A percentile compares a stretch with the other conserved stretches of the same genome.
Conservation (phyloP, 108 stramenopile species). For the Skeletonema tropicum region DNA sequence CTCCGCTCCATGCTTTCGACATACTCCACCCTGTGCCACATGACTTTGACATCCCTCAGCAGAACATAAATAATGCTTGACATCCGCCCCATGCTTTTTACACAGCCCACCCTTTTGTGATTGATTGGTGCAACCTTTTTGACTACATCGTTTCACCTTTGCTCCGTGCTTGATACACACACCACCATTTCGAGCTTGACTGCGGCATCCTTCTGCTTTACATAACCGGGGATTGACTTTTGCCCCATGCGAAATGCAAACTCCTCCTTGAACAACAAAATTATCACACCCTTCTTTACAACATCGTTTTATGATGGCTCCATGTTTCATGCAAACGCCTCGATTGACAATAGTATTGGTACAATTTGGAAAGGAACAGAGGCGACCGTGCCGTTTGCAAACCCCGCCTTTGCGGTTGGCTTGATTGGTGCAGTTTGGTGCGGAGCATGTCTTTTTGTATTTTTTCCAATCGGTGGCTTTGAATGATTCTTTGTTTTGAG, state of each 20-base stretch:
- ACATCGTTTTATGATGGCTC: neutral
- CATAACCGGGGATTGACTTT: neutral
- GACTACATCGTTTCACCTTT: neutral
- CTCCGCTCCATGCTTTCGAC: slow-evolving; percentile 11
- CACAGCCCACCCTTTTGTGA: slow-evolving; percentile 2
- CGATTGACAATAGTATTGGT: neutral
- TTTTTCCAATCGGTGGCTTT: neutral
- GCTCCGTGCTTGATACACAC: slow-evolving; percentile 2
- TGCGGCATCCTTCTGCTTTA: neutral
- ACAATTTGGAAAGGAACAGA: neutral
- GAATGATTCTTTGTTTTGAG: neutral
- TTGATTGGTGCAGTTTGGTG: slow-evolving; percentile 10
- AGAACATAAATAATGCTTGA: neutral
- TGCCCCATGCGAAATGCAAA: neutral
- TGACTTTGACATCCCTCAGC: slow-evolving; percentile 5
- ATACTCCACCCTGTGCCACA: slow-evolving; percentile 2
- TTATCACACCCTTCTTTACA: neutral
- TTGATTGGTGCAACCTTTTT: neutral
- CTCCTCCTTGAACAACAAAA: neutral
- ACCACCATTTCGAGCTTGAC: slow-evolving; percentile 4
- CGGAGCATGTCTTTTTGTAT: slow-evolving; percentile 7
- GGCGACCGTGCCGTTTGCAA: slow-evolving; percentile 11
- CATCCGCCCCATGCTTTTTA: slow-evolving; percentile 1
- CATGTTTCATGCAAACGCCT: neutral
- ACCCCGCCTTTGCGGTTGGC: slow-evolving; percentile 10